A percentile compares a stretch with the other conserved stretches of the same genome.
Conservation (phyloP, 306 rosid species). For the Acmispon strigosus region DNA sequence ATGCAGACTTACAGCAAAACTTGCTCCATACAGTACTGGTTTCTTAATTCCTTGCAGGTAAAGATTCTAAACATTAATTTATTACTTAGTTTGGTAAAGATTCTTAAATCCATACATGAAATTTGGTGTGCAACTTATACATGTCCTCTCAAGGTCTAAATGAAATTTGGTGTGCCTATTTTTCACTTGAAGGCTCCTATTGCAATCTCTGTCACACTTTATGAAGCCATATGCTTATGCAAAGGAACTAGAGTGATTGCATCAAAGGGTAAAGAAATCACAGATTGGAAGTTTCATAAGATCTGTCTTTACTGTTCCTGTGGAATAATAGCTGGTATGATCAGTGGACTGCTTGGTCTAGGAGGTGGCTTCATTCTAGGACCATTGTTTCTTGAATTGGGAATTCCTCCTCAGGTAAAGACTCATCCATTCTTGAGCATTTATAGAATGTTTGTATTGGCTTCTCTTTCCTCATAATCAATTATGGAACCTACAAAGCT, state of each 20-base stretch:
- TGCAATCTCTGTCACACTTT: constrained; percentile 59
- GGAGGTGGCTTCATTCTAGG: constrained; percentile 86
- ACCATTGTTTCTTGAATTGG: constrained; percentile 75
- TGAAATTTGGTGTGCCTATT: constrained; percentile 6
- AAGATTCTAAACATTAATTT: neutral
- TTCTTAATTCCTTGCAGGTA: constrained; percentile 76
- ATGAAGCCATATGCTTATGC: constrained; percentile 59
- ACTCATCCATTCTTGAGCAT: neutral
- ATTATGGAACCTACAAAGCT: no score
- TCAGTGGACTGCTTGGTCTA: constrained; percentile 74
- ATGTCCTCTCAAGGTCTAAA: no score
- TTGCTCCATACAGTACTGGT: constrained; percentile 68
- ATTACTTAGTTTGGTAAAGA: no score
- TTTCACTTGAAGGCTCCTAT: constrained; percentile 51
- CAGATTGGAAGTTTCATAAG: constrained; percentile 64
- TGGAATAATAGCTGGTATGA: constrained; percentile 72
- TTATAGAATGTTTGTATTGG: neutral
- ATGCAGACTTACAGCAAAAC: constrained; percentile 65
- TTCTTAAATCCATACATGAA: no score
- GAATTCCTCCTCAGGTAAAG: constrained; percentile 81
- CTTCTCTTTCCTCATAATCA: no score
- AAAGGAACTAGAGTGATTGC: constrained; percentile 69
- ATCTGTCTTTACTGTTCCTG: constrained; percentile 59
- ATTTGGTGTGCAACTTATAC: no score
- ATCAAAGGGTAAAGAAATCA: constrained; percentile 69